Evolutionary conservation across 495 filamentous ascomycete genomes (phyloP), one percentile per base, ranked within the genome.

Genomic region (Hypomontagnella submonticulosa): DNA sequence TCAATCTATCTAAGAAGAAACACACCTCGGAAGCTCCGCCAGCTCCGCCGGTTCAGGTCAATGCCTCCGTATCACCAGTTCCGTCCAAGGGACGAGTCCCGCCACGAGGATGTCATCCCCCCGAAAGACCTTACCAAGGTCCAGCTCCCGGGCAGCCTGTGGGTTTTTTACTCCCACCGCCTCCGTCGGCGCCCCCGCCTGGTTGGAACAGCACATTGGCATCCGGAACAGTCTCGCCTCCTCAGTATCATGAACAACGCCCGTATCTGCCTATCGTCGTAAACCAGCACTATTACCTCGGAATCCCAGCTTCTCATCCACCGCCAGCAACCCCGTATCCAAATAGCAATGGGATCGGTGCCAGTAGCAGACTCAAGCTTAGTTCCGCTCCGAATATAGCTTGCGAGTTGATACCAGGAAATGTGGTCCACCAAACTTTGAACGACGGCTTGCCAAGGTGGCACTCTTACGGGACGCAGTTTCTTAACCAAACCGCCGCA

Each of bases 251-350:
- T 44, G 63, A 63, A 16, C 73, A 70, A 38, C 51, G 46, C 13
- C 33, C 56, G 34, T 75, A 74, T 61, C 63, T 70, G 10, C 77
- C 79, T 38, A 79, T 83, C 41, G 71, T 83, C 23, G 77, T 83
- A 56, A 81, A 81, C 62, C 80, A 83, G 33, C 69, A 83, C 57
- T 83, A 83, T 46, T 83, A 82, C 52, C 58, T 80, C 5, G 70
- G 69, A 2, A 66, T 71, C 2, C 61, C 76, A 4, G 66, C 70
- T 12, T 43, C 73, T 41, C 73, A 66, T 41, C 49, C 62, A 6
- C 65, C 67, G 2, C 47, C 61, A 19, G 61, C 69, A 1, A 48
- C 62, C 34, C 61, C 53, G n/a, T 59, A 63, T 41, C 36, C 67
- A 20, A 32, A 48, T 42, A 50, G 61, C 36, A 71, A 59, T 55